These are phyloP conservation scores for Cyberlindnera saturnus DNA, from an alignment of 805 yeast genomes.

Conservation along the genomic window DNA sequence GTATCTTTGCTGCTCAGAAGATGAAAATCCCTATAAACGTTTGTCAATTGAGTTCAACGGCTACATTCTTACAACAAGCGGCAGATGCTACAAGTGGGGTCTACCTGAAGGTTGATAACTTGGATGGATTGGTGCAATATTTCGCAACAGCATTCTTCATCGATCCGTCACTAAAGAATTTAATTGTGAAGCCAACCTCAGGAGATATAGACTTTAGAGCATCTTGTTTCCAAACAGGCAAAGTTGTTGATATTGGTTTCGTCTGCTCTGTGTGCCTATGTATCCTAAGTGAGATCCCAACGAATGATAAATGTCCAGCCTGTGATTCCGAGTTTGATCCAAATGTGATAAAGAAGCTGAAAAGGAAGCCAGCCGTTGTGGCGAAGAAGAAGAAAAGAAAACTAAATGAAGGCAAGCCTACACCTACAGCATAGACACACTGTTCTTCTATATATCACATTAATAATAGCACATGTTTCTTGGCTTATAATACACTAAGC, in stretches of 20 bases:
- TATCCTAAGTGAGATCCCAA: slow-evolving; percentile 64
- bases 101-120: slow-evolving; percentile 61
- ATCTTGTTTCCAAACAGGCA: slow-evolving; percentile 87
- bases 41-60: slow-evolving; percentile 66
- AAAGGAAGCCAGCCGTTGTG: slow-evolving; percentile 51
- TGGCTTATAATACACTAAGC: not conserved
- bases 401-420: slow-evolving; percentile 14
- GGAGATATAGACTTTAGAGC: slow-evolving; percentile 90
- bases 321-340: slow-evolving; percentile 77
- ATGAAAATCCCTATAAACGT: slow-evolving; percentile 86
- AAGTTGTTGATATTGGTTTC: slow-evolving; percentile 85
- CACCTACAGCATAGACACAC: slow-evolving; percentile 1
- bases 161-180: slow-evolving; percentile 77
- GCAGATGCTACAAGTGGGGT: slow-evolving; percentile 92
- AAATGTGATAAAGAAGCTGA: slow-evolving; percentile 49
- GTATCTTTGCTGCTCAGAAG: slow-evolving; percentile 93
- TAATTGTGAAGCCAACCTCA: slow-evolving; percentile 74
- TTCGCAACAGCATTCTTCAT: slow-evolving; percentile 76
- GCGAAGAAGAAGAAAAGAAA: slow-evolving; percentile 32
- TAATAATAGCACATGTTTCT: not conserved
- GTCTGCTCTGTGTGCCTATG: slow-evolving; percentile 95
- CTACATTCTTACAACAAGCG: slow-evolving; percentile 91
- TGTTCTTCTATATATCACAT: not conserved
- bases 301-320: slow-evolving; percentile 69
- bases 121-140: slow-evolving; percentile 78